Evolutionary conservation across 305 asterid genomes (phyloP), one percentile per base, ranked within the genome.

Genomic region (Ajuga reptans): DNA sequence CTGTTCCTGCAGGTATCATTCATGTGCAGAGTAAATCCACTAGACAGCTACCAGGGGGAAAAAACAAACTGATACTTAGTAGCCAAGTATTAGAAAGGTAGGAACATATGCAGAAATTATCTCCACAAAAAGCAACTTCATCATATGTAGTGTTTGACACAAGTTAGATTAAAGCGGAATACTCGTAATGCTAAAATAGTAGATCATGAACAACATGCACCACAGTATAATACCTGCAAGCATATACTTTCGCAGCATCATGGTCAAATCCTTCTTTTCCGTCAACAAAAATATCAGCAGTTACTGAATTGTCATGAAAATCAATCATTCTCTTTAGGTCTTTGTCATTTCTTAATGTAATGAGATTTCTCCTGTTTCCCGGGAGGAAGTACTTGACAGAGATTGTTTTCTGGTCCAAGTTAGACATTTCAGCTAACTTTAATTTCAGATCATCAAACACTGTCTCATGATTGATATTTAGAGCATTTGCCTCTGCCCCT

Each of bases 401-500:
- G 64, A 92, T 80, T 52, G 96, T 84, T 36, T 64, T 82, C 63
- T 80, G 85, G 59, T 92, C 87, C 81, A 92, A 74, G 79, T 88
- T 83, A 81, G 81, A 84, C 84, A 83, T 72, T 80, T 90, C 96
- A 50, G 97, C 97, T 69, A 90, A 75, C 76, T 84, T 83, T 69
- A 90, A 77, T 78, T 84, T 90, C 70, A 92, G 84, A 79, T 85
- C 90, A 71, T 85, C 89, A 53, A 78, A 86, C 43, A 72, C 36
- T 47, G 95, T 85, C 31, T 88, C 95, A 27, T 76, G 74, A 72
- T 63, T 89, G 81, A 92, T 81, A 79, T 85, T 85, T 61, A 89
- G 81, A 42, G 98, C 98, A 85, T 84, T 84, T 56, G 95, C 97
- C 75, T 88, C 98, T 68, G 97, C 95, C 56, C 92, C 88, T 57